These are phyloP conservation scores for Macadamia tetraphylla DNA, from an alignment of 164 flowering plant genomes.

Conservation along the genomic window DNA sequence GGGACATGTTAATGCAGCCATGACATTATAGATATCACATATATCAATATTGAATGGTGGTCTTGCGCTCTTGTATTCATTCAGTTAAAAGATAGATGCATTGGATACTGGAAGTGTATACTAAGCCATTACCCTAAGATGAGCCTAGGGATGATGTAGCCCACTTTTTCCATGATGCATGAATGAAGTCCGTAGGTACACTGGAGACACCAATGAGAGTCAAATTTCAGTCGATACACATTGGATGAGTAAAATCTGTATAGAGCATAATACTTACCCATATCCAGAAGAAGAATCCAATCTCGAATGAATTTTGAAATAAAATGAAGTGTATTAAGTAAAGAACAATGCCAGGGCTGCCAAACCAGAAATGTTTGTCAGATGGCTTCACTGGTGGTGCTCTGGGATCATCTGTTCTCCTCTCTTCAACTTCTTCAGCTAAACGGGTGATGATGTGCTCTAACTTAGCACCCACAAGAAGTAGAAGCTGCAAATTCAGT, in stretches of 20 bases:
- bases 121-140: slow-evolving; percentile 58
- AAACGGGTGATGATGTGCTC: slow-evolving; percentile 71
- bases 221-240: slow-evolving; percentile 1
- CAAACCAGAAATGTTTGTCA: slow-evolving; percentile 89
- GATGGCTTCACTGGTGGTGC: slow-evolving; percentile 65
- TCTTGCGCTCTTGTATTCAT: background rate
- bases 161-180: slow-evolving; percentile 80
- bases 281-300: slow-evolving; percentile 94
- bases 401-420: slow-evolving; percentile 41
- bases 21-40: too few species aligned
- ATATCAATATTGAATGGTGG: too few species aligned
- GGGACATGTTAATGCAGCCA: too few species aligned
- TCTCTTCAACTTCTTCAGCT: slow-evolving; percentile 86
- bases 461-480: slow-evolving; percentile 84
- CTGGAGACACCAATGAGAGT: background rate
- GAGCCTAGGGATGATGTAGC: slow-evolving; percentile 71
- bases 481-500: slow-evolving; percentile 54
- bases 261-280: slow-evolving; percentile 39
- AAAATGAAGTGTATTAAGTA: slow-evolving; percentile 87
- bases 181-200: slow-evolving; percentile 56
- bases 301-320: slow-evolving; percentile 94
- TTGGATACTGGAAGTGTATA: too few species aligned
- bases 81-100: too few species aligned
- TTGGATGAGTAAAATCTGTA: background rate
- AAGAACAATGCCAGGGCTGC: slow-evolving; percentile 53